Evolutionary conservation across 2,329 filamentous ascomycete species (phyloP), one percentile per base, ranked within the genome.

Genomic region (Sordariomycetes sp.): DNA sequence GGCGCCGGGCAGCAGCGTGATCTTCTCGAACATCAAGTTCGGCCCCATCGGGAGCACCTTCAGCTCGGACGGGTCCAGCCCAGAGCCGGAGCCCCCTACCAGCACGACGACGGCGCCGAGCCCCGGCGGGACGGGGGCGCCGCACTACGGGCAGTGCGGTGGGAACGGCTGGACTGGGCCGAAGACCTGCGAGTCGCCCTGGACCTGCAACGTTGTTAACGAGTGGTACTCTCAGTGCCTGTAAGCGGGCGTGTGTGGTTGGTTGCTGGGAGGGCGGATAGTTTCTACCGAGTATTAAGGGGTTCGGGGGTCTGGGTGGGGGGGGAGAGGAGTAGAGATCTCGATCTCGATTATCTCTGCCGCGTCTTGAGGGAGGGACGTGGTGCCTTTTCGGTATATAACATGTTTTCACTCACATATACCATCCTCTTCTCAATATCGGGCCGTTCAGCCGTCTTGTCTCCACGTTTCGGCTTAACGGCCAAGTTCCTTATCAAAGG

Each of bases 1-100:
- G 10, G 53, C 62, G 34, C 48, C 60, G 56, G 62, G 60, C 46
- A 50, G 46, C 46, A 69, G 69, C 59, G 76, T 79, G 48, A 66
- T 68, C 43, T 80, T 71, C 68, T 78, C 75, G 53, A 78, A 79
- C 70, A 76, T 79, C 67, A 75, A 72, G 67, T 70, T 74, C 60
- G 77, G 77, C 8, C 71, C 75, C 48, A 70, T 79, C 59, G 73
- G 73, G 60, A 74, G 72, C 18, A 79, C 77, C 57, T 53, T 54
- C 25, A 51, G 55, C 24, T 5, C 46, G 20, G 46, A 50, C 46
- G 46, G 46, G n/a, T 34, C 51, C 24, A 3, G 18, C 51, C 7
- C 51, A 24, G 25, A n/a, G 12, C 24, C 51, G 3, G 8, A n/a
- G 24, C 51, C 51, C 12, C 11, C 24, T 18, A 53, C 24, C 25